These are phyloP conservation scores for Ceratocystis smalleyi DNA, from an alignment of 2,329 filamentous ascomycete genomes.

Conservation along the genomic window DNA sequence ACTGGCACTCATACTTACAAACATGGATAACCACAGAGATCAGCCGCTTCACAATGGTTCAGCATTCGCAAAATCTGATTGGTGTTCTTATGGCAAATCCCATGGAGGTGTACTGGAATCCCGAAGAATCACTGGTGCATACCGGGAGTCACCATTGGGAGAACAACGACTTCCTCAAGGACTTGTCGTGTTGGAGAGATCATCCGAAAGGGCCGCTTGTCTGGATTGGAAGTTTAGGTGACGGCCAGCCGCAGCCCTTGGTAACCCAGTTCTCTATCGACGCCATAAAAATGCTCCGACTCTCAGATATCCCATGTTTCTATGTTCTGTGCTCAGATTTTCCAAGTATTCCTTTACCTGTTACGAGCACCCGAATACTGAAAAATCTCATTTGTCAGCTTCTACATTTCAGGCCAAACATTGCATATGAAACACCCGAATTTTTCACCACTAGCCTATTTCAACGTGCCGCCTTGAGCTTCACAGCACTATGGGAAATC, in stretches of 20 bases:
- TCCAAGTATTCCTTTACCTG: background rate
- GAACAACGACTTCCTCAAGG: constrained; percentile 14
- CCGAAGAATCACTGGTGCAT: constrained; percentile 12
- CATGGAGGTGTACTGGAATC: constrained; percentile 22
- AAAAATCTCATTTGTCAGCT: constrained; percentile 14
- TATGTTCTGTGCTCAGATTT: constrained; percentile 13
- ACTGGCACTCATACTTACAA: background rate
- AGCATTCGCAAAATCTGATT: constrained; percentile 7
- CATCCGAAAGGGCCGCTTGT: constrained; percentile 4
- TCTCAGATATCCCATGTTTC: constrained; percentile 10
- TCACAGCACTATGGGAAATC: constrained; percentile 10
- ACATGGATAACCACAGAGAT: background rate
- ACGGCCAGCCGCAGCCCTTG: constrained; percentile 7
- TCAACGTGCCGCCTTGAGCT: constrained; percentile 3
- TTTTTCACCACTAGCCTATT: constrained; percentile 12
- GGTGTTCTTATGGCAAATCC: constrained; percentile 6
- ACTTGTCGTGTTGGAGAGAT: constrained; percentile 10
- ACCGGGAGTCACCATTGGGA: constrained; percentile 12
- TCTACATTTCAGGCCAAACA: constrained; percentile 7
- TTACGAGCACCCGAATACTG: constrained; percentile 13
- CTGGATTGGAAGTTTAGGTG: constrained; percentile 13
- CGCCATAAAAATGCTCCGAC: constrained; percentile 8
- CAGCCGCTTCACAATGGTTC: constrained; percentile 15
- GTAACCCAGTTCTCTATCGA: constrained; percentile 15
- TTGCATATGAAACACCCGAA: constrained; percentile 11